A percentile compares a stretch with the other conserved stretches of the same genome.
These are phyloP conservation scores for Pharus latifolius DNA, from an alignment of 176 grass and related monocot species.

Conservation along the genomic window DNA sequence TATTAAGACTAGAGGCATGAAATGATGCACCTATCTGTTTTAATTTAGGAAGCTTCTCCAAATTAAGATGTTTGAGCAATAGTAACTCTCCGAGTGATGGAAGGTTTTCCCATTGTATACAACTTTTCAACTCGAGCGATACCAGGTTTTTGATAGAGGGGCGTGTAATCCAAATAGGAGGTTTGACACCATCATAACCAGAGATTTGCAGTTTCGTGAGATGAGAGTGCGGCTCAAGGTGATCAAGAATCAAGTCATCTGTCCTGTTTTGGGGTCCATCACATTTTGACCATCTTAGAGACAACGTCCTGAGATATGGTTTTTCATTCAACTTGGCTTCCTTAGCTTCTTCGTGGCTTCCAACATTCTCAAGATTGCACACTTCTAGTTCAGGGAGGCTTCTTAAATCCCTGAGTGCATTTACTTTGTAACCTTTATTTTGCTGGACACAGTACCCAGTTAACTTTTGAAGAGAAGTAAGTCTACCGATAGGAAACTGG, in stretches of 20 bases:
- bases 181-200: background rate
- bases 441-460: rapidly evolving
- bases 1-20: background rate
- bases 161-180: background rate
- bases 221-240: conserved; percentile 1
- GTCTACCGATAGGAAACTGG: background rate
- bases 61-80: background rate
- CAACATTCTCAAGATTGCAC: background rate
- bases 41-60: background rate
- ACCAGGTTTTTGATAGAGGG: background rate
- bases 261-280: background rate
- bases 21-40: background rate
- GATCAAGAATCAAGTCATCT: background rate
- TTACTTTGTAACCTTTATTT: background rate
- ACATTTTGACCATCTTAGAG: background rate
- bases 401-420: background rate
- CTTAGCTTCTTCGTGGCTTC: background rate
- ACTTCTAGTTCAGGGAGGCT: background rate
- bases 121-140: background rate
- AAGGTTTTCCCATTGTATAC: background rate
- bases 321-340: conserved; percentile 4
- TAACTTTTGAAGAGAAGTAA: background rate
- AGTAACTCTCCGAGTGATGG: background rate
- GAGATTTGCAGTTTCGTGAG: rapidly evolving
- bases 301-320: background rate